Evolutionary conservation across 2,329 filamentous ascomycete species (phyloP).

Genomic region (Trichoderma polysporum): DNA sequence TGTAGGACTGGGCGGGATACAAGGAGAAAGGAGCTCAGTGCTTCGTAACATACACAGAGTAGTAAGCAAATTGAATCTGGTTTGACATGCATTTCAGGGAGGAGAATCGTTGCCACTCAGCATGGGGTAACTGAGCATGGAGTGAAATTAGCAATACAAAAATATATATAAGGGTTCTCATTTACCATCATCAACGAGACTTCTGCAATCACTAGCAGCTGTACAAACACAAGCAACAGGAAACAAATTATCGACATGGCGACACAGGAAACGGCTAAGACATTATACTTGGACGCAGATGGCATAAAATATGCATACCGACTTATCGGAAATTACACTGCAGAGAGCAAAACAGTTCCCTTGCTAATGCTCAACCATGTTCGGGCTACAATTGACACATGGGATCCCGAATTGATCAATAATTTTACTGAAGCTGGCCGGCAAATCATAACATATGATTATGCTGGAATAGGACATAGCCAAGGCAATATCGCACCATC

Average conservation of each 20-base stretch:
- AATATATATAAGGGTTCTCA: background rate
- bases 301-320: conserved; percentile 36
- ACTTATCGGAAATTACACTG: conserved; percentile 31
- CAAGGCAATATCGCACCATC: background rate
- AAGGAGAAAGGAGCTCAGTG: background rate
- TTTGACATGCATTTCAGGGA: too few relatives aligned
- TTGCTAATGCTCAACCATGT: conserved; percentile 27
- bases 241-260: conserved; percentile 27
- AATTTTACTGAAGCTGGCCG: conserved; percentile 50
- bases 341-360: conserved; percentile 32
- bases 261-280: conserved; percentile 31
- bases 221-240: background rate
- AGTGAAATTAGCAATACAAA: background rate
- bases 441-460: conserved; percentile 32
- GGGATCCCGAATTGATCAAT: conserved; percentile 45
- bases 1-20: background rate
- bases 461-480: conserved; percentile 23
- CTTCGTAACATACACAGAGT: background rate
- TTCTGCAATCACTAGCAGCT: background rate
- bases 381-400: conserved; percentile 34
- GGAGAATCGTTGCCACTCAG: too few relatives aligned
- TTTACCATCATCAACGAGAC: background rate
- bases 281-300: conserved; percentile 32
- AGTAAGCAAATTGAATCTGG: background rate
- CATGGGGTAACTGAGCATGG: too few relatives aligned